Conservation (phyloP, 2,329 filamentous ascomycete genomes). For the Xylariaceae sp. region DNA sequence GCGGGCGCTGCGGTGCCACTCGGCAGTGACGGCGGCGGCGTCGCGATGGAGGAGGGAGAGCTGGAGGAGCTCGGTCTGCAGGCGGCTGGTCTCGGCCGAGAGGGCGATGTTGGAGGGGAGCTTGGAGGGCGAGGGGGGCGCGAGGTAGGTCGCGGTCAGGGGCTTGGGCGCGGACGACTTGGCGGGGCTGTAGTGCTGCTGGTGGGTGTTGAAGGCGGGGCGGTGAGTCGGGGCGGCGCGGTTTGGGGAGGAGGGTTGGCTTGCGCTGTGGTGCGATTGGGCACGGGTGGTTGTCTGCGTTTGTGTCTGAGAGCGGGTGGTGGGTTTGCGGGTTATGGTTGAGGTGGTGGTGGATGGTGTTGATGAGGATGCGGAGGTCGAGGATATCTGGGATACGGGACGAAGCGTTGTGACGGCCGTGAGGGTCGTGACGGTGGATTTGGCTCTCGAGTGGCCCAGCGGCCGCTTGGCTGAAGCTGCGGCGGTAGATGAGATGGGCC, state of each 20-base stretch:
- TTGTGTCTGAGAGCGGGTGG: constrained; percentile 19
- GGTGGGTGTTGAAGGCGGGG: constrained; percentile 57
- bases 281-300: constrained; percentile 5
- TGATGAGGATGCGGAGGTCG: constrained; percentile 19
- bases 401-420: constrained; percentile 35
- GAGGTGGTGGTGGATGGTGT: constrained; percentile 16
- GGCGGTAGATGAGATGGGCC: constrained; percentile 11
- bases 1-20: constrained; percentile 56
- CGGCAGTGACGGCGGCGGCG: constrained; percentile 36
- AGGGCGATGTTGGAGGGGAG: constrained; percentile 56
- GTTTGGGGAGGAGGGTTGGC: constrained; percentile 24
- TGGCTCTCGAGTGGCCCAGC: constrained; percentile 33
- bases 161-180: constrained; percentile 59
- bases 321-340: constrained; percentile 12
- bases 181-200: constrained; percentile 64
- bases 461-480: constrained; percentile 11
- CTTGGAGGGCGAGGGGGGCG: constrained; percentile 58
- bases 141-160: constrained; percentile 52
- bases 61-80: constrained; percentile 63
- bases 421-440: constrained; percentile 36
- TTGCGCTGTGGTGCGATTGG: constrained; percentile 9
- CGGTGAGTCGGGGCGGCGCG: constrained; percentile 27
- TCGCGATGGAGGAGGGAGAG: constrained; percentile 60
- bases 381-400: constrained; percentile 28
- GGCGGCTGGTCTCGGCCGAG: constrained; percentile 51